Evolutionary conservation across 1,139 yeast species (phyloP).

Genomic region (Geotrichum bryndzae): DNA sequence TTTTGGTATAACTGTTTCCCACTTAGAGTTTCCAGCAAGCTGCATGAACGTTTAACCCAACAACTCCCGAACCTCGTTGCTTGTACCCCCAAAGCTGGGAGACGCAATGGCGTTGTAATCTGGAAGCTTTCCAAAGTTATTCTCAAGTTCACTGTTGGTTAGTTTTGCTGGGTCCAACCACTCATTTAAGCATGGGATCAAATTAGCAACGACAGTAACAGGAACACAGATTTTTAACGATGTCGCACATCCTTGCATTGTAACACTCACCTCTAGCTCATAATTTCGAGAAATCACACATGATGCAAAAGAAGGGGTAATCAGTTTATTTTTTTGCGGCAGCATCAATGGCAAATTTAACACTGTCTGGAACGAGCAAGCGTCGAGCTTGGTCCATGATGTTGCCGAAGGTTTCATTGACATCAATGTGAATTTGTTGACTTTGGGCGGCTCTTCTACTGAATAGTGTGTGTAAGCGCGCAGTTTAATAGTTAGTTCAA

Average conservation of each 20-base stretch:
- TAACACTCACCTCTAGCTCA: background rate
- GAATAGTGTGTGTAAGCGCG: background rate
- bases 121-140: background rate
- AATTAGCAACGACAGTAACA: background rate
- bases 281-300: constrained; percentile 3
- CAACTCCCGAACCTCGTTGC: no score
- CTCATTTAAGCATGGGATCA: background rate
- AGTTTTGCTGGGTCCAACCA: background rate
- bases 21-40: no score
- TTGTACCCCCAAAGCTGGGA: no score
- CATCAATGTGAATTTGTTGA: background rate
- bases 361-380: background rate
- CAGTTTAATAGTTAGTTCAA: background rate
- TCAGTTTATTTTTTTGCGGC: background rate
- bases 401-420: background rate
- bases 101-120: background rate
- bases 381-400: background rate
- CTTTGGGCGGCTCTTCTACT: background rate
- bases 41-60: no score
- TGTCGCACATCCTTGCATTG: background rate
- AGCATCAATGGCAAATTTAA: background rate
- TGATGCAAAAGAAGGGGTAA: constrained; percentile 1
- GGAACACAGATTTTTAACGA: background rate
- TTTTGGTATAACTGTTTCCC: no score
- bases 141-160: background rate